Conservation (phyloP, 1,284 basidiomycete species). For the Leccinum fuscescens region DNA sequence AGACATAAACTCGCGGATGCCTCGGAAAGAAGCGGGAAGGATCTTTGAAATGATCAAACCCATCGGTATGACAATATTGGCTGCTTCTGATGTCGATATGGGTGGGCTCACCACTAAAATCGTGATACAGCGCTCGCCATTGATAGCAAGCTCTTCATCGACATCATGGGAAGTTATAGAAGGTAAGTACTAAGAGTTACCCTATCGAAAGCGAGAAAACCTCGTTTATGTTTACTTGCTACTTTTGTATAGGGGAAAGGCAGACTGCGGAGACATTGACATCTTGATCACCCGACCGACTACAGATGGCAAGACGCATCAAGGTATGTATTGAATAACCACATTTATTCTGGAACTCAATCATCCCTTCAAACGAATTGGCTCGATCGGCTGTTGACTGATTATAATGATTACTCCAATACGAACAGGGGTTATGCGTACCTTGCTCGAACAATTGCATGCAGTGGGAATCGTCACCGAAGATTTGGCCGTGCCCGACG, state of each 20-base stretch:
- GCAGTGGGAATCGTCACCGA: conserved; percentile 66
- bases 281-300: conserved; percentile 78
- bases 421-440: conserved; percentile 51
- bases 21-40: conserved; percentile 70
- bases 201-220: not conserved
- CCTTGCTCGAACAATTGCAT: conserved; percentile 60
- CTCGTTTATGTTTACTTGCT: conserved; percentile 1
- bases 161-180: conserved; percentile 90
- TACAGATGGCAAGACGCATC: conserved; percentile 70
- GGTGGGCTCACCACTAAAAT: not conserved
- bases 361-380: not conserved
- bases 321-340: conserved; percentile 39
- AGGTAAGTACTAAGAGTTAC: conserved; percentile 43
- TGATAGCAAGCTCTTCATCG: conserved; percentile 70
- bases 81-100: not conserved
- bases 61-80: conserved; percentile 47
- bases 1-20: conserved; percentile 83
- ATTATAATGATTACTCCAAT: not conserved
- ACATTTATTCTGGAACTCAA: not conserved
- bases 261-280: conserved; percentile 86
- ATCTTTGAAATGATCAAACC: conserved; percentile 73
- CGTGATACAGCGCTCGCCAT: conserved; percentile 57
- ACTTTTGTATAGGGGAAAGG: conserved; percentile 55
- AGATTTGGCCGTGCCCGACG: conserved; percentile 70
- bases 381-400: not conserved